Evolutionary conservation across 208 protist species (phyloP).

Genomic region (Leishmania amazonensis): DNA sequence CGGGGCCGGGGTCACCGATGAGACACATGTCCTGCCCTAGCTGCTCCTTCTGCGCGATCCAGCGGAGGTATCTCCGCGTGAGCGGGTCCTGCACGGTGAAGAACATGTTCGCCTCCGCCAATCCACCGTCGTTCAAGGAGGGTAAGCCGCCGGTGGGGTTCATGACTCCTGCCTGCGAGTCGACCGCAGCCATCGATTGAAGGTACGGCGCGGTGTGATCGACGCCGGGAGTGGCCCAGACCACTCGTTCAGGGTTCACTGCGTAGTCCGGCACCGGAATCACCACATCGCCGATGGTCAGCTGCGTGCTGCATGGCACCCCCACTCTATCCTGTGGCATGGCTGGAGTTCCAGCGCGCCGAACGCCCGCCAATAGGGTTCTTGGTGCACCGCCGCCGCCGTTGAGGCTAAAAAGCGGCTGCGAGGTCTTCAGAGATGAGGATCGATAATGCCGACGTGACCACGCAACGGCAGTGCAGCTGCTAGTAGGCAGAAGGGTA

Average conservation of each 20-base stretch:
- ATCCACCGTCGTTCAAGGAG: constrained; percentile 9
- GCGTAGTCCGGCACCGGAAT: constrained; percentile 62
- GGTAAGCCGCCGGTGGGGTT: constrained; percentile 5
- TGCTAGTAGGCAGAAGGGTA: not conserved
- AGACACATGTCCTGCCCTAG: constrained; percentile 96
- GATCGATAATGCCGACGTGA: constrained; percentile 11
- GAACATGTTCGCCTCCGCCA: constrained; percentile 50
- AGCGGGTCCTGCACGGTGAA: constrained; percentile 61
- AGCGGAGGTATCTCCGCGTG: constrained; percentile 76
- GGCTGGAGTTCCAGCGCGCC: not conserved
- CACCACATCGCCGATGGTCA: constrained; percentile 81
- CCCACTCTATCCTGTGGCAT: constrained; percentile 20
- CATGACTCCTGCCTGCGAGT: no score
- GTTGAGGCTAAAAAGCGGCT: not conserved
- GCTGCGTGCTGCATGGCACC: constrained; percentile 42
- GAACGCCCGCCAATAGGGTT: not conserved
- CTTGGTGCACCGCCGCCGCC: not conserved
- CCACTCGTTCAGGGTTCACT: constrained; percentile 65
- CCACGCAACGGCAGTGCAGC: not conserved
- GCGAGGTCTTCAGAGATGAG: not conserved
- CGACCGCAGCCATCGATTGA: constrained; percentile 7
- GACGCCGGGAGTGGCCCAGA: constrained; percentile 50
- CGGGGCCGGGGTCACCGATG: constrained; percentile 90
- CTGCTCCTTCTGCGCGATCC: constrained; percentile 93
- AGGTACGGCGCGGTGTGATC: constrained; percentile 33